phyloP scores from a whole-genome alignment of 2,329 filamentous ascomycete genomes.

The Myriosclerotinia duriaeana region DNA sequence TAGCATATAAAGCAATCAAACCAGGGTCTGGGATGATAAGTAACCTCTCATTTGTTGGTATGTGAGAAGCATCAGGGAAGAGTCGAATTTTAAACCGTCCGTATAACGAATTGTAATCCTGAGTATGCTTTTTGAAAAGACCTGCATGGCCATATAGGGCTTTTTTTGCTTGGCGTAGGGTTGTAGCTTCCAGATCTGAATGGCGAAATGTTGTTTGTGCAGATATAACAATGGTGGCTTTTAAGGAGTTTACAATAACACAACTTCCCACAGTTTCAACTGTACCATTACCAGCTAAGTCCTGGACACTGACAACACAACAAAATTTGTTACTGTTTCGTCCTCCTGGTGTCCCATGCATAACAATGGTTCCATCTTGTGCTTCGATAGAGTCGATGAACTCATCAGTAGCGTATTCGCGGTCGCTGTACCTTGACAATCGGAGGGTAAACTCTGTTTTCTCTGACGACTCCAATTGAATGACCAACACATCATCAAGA shows the following conservation, averaged over 20 bases:
- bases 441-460: slow-evolving; percentile 35
- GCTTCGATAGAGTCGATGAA: slow-evolving; percentile 44
- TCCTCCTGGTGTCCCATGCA: slow-evolving; percentile 45
- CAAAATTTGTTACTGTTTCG: slow-evolving; percentile 40
- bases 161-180: not conserved
- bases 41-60: slow-evolving; percentile 40
- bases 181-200: slow-evolving; percentile 32
- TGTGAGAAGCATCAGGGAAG: slow-evolving; percentile 31
- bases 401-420: slow-evolving; percentile 46
- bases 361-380: slow-evolving; percentile 40
- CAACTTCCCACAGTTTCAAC: slow-evolving; percentile 40
- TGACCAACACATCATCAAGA: slow-evolving; percentile 44
- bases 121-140: slow-evolving; percentile 39
- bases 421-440: slow-evolving; percentile 44
- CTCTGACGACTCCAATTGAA: slow-evolving; percentile 35
- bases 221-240: slow-evolving; percentile 42
- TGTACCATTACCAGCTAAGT: slow-evolving; percentile 33
- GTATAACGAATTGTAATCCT: slow-evolving; percentile 42
- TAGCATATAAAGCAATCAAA: slow-evolving; percentile 41
- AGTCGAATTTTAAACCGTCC: slow-evolving; percentile 37
- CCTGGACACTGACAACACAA: slow-evolving; percentile 39
- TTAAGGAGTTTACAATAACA: slow-evolving; percentile 42
- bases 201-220: slow-evolving; percentile 45
- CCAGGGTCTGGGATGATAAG: slow-evolving; percentile 29
- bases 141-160: slow-evolving; percentile 13